phyloP scores from a whole-genome alignment of 345 rosid species.

The Eucalyptus erythrocorys region DNA sequence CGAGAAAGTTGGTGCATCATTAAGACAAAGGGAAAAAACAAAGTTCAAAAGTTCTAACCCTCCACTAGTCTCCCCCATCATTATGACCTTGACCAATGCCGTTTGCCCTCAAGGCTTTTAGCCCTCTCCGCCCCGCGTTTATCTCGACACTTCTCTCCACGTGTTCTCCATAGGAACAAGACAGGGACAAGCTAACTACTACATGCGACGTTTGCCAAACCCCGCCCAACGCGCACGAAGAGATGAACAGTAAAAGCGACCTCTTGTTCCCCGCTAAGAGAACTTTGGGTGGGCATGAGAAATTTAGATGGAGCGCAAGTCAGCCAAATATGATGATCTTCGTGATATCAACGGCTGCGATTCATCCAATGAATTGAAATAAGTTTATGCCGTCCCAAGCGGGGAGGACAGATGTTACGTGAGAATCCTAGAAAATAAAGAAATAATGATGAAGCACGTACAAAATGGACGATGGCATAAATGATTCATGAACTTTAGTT shows the following conservation, averaged over 20 bases:
- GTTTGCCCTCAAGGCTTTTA: not conserved
- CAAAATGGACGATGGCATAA: rapidly evolving
- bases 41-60: not conserved
- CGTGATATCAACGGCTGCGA: not conserved
- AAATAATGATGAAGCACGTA: no score
- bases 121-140: not conserved
- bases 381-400: not conserved
- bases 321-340: not conserved
- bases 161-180: not conserved
- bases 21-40: not conserved
- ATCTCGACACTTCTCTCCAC: not conserved
- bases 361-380: not conserved
- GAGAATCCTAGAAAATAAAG: not conserved
- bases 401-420: rapidly evolving
- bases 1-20: not conserved
- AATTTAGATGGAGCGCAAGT: not conserved
- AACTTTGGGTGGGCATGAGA: not conserved
- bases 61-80: not conserved
- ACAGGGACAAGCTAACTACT: not conserved
- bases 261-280: not conserved
- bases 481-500: rapidly evolving
- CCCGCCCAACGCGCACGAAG: not conserved
- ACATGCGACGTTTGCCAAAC: not conserved
- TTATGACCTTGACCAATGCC: not conserved
- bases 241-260: not conserved